Evolutionary conservation across 1,139 yeast species (phyloP), one percentile per base, ranked within the genome.

Genomic region (Magnusiomyces sp.): DNA sequence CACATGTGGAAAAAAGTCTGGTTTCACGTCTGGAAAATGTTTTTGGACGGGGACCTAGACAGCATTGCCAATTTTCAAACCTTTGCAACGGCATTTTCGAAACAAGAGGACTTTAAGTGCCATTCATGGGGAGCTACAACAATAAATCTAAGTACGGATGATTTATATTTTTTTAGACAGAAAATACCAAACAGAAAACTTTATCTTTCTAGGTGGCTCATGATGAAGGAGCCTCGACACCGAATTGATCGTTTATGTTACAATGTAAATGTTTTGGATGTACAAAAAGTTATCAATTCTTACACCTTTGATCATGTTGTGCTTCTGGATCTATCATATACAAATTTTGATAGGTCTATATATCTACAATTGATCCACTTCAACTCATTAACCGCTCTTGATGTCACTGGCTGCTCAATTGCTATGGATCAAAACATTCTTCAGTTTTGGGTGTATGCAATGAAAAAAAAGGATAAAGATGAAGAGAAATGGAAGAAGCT

Each of bases 41-140:
- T 23, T 23, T 23, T 23, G 29, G 29, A 23, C 4, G 29, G 7
- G 7, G 29, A 7, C 7, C 29, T 23, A 23, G 29, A 23, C 29
- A 23, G 29, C 7, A 4, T 37, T 16, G 20, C 20, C 2, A 37
- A 37, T 14, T 14, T 14, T 14, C 17, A 16, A 9, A 16, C 37
- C 11, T 34, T 43, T 43, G 46, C 46, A n/a, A 34, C 46, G n/a
- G 46, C 39, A 11, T 43, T 43, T 43, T 17, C 33, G 11, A 2
- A 19, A 5, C 40, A 43, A 10, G 20, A 31, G 2, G 19, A 27
- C 6, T 43, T 43, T n/a, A 3, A 11, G 9, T 43, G 46, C n/a
- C 46, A 43, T 14, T 39, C 38, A 32, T n/a, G n/a, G n/a, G n/a
- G n/a, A n/a, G 17, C 11, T 14, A 29, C 27, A 29, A 13, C 11